Percentiles rank a stretch among this genome's conserved stretches.
Evolutionary conservation across 2,329 filamentous ascomycete species (phyloP).

Genomic region (Fusarium lyarnte): DNA sequence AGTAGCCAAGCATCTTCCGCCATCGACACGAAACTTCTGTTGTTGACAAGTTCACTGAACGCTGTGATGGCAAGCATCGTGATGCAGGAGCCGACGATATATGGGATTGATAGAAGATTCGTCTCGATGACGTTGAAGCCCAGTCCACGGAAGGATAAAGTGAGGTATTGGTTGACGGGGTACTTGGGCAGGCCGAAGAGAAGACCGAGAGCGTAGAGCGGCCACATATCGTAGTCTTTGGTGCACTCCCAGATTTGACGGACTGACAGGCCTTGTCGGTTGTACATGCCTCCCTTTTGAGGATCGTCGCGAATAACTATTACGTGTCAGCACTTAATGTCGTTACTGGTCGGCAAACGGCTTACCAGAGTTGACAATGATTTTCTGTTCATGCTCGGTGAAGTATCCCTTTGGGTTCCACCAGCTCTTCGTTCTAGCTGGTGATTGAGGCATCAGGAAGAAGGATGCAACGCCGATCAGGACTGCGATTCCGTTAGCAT

Average conservation of each 20-base stretch:
- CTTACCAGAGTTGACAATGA: slow-evolving; percentile 59
- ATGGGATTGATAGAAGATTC: slow-evolving; percentile 63
- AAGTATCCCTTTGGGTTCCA: not conserved
- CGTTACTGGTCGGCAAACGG: accelerated
- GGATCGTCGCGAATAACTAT: slow-evolving; percentile 63
- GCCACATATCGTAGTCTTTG: slow-evolving; percentile 64
- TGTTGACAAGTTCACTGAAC: slow-evolving; percentile 59
- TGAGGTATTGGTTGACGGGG: slow-evolving; percentile 60
- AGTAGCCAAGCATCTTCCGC: slow-evolving; percentile 62
- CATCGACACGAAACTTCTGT: slow-evolving; percentile 59
- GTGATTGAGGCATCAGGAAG: not conserved
- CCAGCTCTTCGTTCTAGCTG: not conserved
- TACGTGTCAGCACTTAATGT: not conserved
- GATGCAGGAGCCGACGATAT: slow-evolving; percentile 58
- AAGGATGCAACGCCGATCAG: not conserved
- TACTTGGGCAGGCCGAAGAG: slow-evolving; percentile 58
- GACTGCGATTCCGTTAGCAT: not conserved
- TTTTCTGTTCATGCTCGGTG: slow-evolving; percentile 47
- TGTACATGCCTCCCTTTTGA: slow-evolving; percentile 64
- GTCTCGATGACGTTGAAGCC: slow-evolving; percentile 62
- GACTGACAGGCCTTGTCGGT: slow-evolving; percentile 58
- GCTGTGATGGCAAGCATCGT: slow-evolving; percentile 51
- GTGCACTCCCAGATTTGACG: slow-evolving; percentile 56
- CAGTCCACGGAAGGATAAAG: slow-evolving; percentile 59
- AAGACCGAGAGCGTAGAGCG: slow-evolving; percentile 59